These are phyloP conservation scores for Wickerhamiella musiphila DNA, from an alignment of 805 yeast species.

Conservation along the genomic window DNA sequence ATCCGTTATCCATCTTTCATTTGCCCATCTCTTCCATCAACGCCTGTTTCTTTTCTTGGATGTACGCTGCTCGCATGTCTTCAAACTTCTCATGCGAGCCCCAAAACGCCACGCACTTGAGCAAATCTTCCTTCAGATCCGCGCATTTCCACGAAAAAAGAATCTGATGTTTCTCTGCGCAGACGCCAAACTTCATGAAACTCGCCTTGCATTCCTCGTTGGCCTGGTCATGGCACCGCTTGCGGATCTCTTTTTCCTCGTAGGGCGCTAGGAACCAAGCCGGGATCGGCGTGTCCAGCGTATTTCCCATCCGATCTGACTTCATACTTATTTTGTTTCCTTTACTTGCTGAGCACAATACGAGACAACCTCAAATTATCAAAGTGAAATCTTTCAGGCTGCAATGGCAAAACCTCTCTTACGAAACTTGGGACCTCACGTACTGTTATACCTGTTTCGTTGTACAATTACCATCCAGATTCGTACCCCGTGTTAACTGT, in stretches of 20 bases:
- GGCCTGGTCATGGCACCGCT: constrained; percentile 20
- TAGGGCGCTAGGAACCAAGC: constrained; percentile 25
- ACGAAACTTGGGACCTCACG: too few relatives aligned
- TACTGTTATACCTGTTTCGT: too few relatives aligned
- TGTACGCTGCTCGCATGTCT: constrained; percentile 16
- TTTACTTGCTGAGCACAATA: too few relatives aligned
- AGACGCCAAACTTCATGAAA: constrained; percentile 19
- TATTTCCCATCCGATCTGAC: constrained; percentile 6
- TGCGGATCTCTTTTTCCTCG: constrained; percentile 22
- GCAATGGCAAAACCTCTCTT: too few relatives aligned
- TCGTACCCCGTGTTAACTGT: too few relatives aligned
- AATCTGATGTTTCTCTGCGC: constrained; percentile 21
- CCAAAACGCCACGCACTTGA: constrained; percentile 22
- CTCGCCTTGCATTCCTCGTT: constrained; percentile 18
- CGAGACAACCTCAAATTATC: too few relatives aligned
- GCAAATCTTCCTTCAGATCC: constrained; percentile 20
- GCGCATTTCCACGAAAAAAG: constrained; percentile 23
- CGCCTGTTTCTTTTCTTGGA: constrained; percentile 16
- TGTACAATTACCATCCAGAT: too few relatives aligned
- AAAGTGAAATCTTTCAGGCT: too few relatives aligned
- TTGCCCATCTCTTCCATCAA: constrained; percentile 10
- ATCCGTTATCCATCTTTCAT: too few relatives aligned
- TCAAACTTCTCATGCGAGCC: constrained; percentile 19
- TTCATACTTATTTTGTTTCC: too few relatives aligned
- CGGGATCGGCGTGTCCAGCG: constrained; percentile 16